Conservation (phyloP, 2,329 filamentous ascomycete species). For the Herpotrichia juniperi region DNA sequence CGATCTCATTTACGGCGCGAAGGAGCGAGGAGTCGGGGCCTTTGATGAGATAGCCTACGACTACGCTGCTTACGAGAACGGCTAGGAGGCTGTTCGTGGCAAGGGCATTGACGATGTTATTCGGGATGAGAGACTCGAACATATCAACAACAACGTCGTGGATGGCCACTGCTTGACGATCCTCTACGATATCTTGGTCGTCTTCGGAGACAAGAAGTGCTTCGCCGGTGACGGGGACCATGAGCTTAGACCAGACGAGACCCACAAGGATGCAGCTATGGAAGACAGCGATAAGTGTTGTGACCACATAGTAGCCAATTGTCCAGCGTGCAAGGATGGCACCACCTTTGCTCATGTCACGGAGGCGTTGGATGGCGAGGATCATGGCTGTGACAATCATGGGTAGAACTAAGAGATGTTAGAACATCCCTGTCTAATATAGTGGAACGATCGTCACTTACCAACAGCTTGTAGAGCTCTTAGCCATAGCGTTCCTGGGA, state of each 20-base stretch:
- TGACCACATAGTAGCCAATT: constrained; percentile 57
- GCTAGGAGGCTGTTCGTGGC: constrained; percentile 55
- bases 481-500: constrained; percentile 59
- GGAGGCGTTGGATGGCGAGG: constrained; percentile 56
- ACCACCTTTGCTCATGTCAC: constrained; percentile 53
- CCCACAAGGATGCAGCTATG: constrained; percentile 55
- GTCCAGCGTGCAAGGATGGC: constrained; percentile 56
- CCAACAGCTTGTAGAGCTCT: constrained; percentile 57
- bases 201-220: constrained; percentile 40
- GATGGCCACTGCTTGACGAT: constrained; percentile 42
- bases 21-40: constrained; percentile 48
- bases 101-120: constrained; percentile 56
- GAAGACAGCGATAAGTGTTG: constrained; percentile 57
- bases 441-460: constrained; percentile 29
- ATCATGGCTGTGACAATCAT: constrained; percentile 61
- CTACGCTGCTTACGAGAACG: constrained; percentile 54
- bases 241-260: constrained; percentile 56
- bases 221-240: constrained; percentile 45
- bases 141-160: constrained; percentile 56
- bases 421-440: not conserved
- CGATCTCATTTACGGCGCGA: constrained; percentile 54
- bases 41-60: constrained; percentile 56
- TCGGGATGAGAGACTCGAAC: constrained; percentile 57
- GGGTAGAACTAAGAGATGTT: constrained; percentile 51
- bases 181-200: constrained; percentile 41